A percentile compares a stretch with the other conserved stretches of the same genome.
Conservation (phyloP, 169 alveolate species). For the Plasmodium ovale region DNA sequence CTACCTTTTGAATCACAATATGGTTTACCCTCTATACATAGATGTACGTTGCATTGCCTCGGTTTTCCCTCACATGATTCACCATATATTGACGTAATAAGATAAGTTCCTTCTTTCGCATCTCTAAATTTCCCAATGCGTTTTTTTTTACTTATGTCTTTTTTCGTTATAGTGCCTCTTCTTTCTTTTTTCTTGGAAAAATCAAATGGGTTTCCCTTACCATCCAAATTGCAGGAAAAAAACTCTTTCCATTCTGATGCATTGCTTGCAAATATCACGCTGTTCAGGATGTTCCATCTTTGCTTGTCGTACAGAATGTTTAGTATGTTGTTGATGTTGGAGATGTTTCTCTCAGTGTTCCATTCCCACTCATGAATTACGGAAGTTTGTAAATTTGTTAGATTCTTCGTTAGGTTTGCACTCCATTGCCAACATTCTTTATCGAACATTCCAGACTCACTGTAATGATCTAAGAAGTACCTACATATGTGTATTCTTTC, state of each 20-base stretch:
- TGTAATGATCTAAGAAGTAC: conserved; percentile 31
- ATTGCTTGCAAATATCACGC: no score
- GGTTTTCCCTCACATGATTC: background rate
- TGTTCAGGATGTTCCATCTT: no score
- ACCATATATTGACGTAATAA: no score
- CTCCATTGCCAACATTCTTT: background rate
- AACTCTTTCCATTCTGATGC: no score
- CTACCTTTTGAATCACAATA: background rate
- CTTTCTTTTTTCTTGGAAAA: background rate
- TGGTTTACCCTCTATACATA: background rate
- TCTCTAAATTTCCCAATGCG: background rate
- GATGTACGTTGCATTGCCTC: background rate
- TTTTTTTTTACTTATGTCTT: background rate
- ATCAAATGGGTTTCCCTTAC: background rate
- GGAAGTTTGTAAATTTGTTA: conserved; percentile 15
- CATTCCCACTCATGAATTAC: no score
- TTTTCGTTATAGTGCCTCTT: background rate
- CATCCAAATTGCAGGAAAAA: background rate
- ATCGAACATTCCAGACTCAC: background rate
- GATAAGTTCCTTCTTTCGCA: background rate
- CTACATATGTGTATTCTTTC: conserved; percentile 30
- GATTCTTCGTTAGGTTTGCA: background rate
- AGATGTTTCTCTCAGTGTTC: no score
- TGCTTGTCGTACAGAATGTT: no score
- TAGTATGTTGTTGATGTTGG: conserved; percentile 20